Evolutionary conservation across 352 stramenopile species (phyloP).

Genomic region (Phytopythium aichiense): DNA sequence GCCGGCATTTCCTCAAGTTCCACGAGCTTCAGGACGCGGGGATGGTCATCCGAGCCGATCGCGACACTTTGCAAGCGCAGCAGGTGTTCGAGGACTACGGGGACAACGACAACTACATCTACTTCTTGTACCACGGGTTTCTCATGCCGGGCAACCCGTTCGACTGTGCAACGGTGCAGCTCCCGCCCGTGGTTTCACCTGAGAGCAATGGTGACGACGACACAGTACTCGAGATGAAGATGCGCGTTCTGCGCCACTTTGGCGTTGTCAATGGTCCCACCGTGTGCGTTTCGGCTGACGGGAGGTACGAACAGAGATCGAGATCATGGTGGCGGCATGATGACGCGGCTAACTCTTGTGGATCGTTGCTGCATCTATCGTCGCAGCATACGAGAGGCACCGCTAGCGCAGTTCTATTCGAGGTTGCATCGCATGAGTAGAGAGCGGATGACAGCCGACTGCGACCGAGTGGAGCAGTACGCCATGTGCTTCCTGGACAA

Average conservation of each 20-base stretch:
- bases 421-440: constrained; percentile 18
- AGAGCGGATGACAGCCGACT: constrained; percentile 14
- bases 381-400: constrained; percentile 13
- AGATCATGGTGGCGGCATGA: not conserved
- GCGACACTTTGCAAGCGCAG: constrained; percentile 13
- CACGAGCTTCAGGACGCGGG: constrained; percentile 35
- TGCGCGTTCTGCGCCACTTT: constrained; percentile 19
- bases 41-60: constrained; percentile 70
- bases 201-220: not conserved
- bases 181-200: constrained; percentile 16
- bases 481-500: constrained; percentile 24
- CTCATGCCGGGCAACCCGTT: constrained; percentile 85
- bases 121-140: constrained; percentile 90
- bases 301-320: constrained; percentile 16
- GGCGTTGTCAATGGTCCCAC: constrained; percentile 26
- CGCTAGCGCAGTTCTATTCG: constrained; percentile 28
- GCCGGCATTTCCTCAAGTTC: constrained; percentile 54
- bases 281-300: constrained; percentile 29
- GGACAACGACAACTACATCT: constrained; percentile 90
- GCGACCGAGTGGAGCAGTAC: constrained; percentile 20
- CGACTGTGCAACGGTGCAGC: constrained; percentile 70
- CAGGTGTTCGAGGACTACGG: constrained; percentile 95
- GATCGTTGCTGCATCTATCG: not conserved
- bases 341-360: not conserved
- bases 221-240: constrained; percentile 17